These are phyloP conservation scores for Wickerhamomyces xylosicus DNA, from an alignment of 805 yeast genomes.

Conservation along the genomic window DNA sequence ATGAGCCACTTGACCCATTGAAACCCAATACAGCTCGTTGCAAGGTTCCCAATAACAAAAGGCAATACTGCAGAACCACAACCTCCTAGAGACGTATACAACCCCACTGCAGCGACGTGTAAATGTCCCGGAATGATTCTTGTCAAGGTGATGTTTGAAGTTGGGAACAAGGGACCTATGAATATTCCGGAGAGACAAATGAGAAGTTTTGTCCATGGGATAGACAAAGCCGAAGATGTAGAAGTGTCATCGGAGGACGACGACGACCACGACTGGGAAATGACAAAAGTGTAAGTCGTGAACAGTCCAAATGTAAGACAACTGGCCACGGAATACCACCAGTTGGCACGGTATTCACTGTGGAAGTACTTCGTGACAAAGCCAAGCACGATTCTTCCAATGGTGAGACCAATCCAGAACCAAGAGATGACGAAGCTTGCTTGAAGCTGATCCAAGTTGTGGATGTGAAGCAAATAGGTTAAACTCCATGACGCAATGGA, in stretches of 20 bases:
- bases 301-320: slow-evolving; percentile 18
- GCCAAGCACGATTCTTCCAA: slow-evolving; percentile 51
- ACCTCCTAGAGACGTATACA: slow-evolving; percentile 73
- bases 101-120: slow-evolving; percentile 61
- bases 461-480: slow-evolving; percentile 46
- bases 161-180: slow-evolving; percentile 67
- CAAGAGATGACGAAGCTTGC: slow-evolving; percentile 61
- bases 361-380: slow-evolving; percentile 39
- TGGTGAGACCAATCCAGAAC: slow-evolving; percentile 62
- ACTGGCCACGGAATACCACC: slow-evolving; percentile 24
- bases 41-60: slow-evolving; percentile 41
- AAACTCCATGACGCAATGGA: slow-evolving; percentile 64
- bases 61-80: slow-evolving; percentile 76
- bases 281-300: slow-evolving; percentile 7
- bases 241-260: no score
- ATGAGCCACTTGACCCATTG: not conserved
- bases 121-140: slow-evolving; percentile 48
- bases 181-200: slow-evolving; percentile 41
- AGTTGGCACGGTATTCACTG: slow-evolving; percentile 32
- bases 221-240: slow-evolving; percentile 30
- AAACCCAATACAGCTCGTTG: slow-evolving; percentile 3
- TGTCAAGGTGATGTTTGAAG: slow-evolving; percentile 55
- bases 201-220: slow-evolving; percentile 4
- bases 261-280: slow-evolving; percentile 1
- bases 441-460: slow-evolving; percentile 33